phyloP scores from a whole-genome alignment of 805 yeast species.

The Clavispora asparagi region DNA sequence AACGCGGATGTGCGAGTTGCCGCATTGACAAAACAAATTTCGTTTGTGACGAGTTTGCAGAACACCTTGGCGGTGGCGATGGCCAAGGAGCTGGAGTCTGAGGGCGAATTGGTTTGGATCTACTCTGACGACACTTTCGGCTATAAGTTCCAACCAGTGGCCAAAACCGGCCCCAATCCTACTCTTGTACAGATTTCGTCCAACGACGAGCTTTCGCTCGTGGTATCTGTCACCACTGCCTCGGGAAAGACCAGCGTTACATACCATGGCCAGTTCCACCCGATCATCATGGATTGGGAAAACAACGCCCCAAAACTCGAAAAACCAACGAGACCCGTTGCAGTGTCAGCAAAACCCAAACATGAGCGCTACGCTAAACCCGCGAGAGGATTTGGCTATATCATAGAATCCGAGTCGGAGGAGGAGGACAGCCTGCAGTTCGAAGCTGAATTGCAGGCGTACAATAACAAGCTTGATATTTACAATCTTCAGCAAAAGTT shows the following conservation, averaged over 20 bases:
- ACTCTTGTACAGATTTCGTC: constrained; percentile 1
- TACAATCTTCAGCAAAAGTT: constrained; percentile 3
- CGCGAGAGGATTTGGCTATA: constrained; percentile 11
- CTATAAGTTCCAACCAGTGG: constrained; percentile 5
- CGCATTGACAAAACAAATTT: constrained; percentile 4
- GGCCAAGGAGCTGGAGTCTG: neutral
- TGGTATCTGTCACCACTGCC: constrained; percentile 3
- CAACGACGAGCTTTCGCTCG: constrained; percentile 1
- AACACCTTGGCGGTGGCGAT: neutral
- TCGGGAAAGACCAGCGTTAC: constrained; percentile 2
- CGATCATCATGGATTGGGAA: constrained; percentile 5
- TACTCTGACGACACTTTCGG: neutral
- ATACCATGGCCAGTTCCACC: constrained; percentile 9
- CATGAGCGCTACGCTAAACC: constrained; percentile 4
- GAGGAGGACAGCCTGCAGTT: constrained; percentile 1
- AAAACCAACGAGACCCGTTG: constrained; percentile 4
- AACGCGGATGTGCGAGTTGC: constrained; percentile 2
- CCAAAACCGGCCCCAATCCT: constrained; percentile 2
- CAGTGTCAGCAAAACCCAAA: constrained; percentile 4
- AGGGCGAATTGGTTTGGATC: neutral
- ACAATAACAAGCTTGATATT: constrained; percentile 1
- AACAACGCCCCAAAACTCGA: neutral
- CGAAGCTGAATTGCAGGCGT: constrained; percentile 1
- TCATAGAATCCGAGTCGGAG: constrained; percentile 4
- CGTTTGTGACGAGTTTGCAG: constrained; percentile 3